These are phyloP conservation scores for Annona cherimola DNA, from an alignment of 164 flowering plant species.

Conservation along the genomic window DNA sequence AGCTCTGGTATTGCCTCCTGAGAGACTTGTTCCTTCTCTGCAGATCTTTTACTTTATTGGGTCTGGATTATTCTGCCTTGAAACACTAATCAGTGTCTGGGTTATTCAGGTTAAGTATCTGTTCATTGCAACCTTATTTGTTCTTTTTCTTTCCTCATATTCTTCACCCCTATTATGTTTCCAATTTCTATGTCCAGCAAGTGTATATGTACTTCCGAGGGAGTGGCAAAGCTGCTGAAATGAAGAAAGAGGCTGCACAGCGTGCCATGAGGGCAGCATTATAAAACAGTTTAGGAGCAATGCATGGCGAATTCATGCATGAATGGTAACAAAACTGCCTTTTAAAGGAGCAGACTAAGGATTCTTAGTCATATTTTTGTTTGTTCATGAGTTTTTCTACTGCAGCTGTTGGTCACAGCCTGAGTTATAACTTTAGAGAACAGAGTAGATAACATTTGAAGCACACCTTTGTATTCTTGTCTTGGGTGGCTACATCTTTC, in stretches of 20 bases:
- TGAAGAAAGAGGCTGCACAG: slow-evolving; percentile 69
- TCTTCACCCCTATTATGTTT: background rate
- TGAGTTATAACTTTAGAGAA: background rate
- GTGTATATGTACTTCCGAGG: slow-evolving; percentile 93
- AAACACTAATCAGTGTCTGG: slow-evolving; percentile 82
- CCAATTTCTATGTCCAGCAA: slow-evolving; percentile 50
- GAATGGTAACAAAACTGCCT: slow-evolving; percentile 12
- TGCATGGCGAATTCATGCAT: background rate
- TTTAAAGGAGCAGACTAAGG: background rate
- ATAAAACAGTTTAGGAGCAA: slow-evolving; percentile 9
- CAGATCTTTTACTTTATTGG: slow-evolving; percentile 95
- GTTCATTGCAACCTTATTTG: background rate
- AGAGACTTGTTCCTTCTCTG: background rate
- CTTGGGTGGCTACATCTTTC: background rate
- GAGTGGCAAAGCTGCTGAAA: slow-evolving; percentile 73
- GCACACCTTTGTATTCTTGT: slow-evolving; percentile 4
- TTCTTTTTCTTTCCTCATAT: background rate
- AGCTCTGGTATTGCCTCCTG: background rate
- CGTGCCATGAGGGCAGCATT: slow-evolving; percentile 64
- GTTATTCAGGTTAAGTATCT: slow-evolving; percentile 71
- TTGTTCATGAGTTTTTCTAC: background rate
- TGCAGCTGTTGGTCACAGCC: background rate
- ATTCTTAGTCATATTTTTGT: background rate
- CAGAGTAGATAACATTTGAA: background rate
- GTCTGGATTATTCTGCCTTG: slow-evolving; percentile 67